Base-by-base conservation (phyloP, 2,329 filamentous ascomycete genomes). In the Parastagonospora avenae region DNA sequence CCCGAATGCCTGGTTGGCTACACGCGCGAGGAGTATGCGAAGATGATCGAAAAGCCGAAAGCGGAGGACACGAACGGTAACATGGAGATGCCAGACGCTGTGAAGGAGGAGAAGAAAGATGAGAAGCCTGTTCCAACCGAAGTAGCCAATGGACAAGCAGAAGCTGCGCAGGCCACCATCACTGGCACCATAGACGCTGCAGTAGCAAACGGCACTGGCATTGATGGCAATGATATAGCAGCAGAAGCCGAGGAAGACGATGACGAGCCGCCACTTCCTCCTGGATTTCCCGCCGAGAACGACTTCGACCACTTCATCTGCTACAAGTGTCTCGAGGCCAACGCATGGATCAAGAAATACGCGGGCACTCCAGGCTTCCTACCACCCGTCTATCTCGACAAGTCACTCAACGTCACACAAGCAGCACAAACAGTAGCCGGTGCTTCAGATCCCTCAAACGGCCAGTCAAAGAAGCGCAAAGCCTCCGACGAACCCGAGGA, bases 341-440 rank as follows among this genome's bases (percentile, higher is more conserved):
- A 92, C 62, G 90, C 92, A 0, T 99, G 94, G 94, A 88, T 97
- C 72, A 95, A 93, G 76, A 80, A 81, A 57, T 97, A 97, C 69
- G 92, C 90, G 5, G 88, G 89, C 2, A 84, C 89, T 0, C 69
- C 84, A 0, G 92, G 92, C 0, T 97, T 99, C 66, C 78, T 97
- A 0, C 80, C 85, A 0, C 83, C 92, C 0, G 83, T 97, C 0
- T 87, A 86, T 59, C 73, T 74, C 53, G 62, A 76, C 29, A 62
- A 61, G n/a, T 49, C 52, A 3, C 42, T 66, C 16, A 65, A 67
- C 12, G 31, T 46, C 16, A 33, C 51, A 5, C 47, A 59, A 16
- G 29, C 42, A 3, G 44, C 50, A 40, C 52, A 59, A 6, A n/a
- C 51, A 12, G 15, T 36, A 1, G 19, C 38, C 24, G 16, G 38